Percentiles rank a stretch among this genome's conserved stretches.
These are phyloP conservation scores for Exophiala xenobiotica DNA, from an alignment of 2,329 filamentous ascomycete species.

Conservation along the genomic window DNA sequence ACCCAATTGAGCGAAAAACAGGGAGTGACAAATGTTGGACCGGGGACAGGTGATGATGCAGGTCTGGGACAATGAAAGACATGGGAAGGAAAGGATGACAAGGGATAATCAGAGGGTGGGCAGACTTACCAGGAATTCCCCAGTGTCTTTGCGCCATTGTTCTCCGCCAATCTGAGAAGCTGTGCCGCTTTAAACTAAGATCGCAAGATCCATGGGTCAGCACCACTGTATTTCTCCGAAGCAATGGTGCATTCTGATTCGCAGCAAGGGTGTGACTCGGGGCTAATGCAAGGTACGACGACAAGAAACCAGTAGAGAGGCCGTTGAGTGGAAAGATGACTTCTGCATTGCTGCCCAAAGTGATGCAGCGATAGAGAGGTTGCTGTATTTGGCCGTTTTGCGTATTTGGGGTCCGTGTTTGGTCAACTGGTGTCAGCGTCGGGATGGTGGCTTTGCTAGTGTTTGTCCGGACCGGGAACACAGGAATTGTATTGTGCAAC, in stretches of 20 bases:
- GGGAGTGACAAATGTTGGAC: constrained; percentile 4
- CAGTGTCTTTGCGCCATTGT: constrained; percentile 82
- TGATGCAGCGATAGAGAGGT: constrained; percentile 30
- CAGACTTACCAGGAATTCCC: constrained; percentile 90
- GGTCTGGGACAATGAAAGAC: neutral
- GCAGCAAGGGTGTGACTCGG: constrained; percentile 6
- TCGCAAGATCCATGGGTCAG: constrained; percentile 45
- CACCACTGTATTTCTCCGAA: constrained; percentile 23
- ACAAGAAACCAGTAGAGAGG: constrained; percentile 7
- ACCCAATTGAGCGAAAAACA: constrained; percentile 19
- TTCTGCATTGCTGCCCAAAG: constrained; percentile 40
- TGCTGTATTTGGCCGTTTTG: constrained; percentile 25
- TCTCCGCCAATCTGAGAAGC: constrained; percentile 88
- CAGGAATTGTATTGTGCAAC: neutral
- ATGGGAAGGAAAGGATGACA: constrained; percentile 11
- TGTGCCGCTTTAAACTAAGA: constrained; percentile 75
- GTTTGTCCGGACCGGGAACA: constrained; percentile 3
- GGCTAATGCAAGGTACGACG: constrained; percentile 30
- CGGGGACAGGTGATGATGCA: neutral
- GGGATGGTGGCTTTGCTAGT: constrained; percentile 1
- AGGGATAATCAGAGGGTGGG: constrained; percentile 12
- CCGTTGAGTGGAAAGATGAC: constrained; percentile 17
- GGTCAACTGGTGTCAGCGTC: constrained; percentile 12
- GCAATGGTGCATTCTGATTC: constrained; percentile 39
- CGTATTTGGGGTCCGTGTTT: constrained; percentile 26